Percentiles rank a stretch among this genome's conserved stretches.
Conservation (phyloP, 306 rosid genomes). For the Fagus sylvatica region DNA sequence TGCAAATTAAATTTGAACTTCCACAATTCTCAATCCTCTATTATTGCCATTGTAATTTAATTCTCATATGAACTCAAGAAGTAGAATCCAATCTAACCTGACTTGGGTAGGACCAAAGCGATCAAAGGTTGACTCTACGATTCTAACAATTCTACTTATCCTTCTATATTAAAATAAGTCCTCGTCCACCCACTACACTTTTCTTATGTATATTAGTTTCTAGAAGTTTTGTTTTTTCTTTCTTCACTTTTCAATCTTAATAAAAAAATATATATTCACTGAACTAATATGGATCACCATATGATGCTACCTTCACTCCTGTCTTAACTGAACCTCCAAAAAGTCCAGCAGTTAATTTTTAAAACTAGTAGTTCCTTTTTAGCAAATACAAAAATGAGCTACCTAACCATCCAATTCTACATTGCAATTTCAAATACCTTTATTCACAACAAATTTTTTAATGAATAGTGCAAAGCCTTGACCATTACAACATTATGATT, state of each 20-base stretch:
- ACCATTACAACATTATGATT: no score
- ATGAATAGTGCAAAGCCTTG: no score
- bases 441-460: no score
- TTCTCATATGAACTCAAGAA: background rate
- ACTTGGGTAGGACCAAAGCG: background rate
- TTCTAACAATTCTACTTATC: background rate
- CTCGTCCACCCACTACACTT: background rate
- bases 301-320: background rate
- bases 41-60: background rate
- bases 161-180: background rate
- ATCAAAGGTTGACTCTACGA: background rate
- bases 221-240: background rate
- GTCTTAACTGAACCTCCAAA: no score
- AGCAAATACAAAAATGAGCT: no score
- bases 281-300: background rate
- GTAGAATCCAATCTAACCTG: background rate
- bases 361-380: no score
- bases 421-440: no score
- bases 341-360: no score
- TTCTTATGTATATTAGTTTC: background rate
- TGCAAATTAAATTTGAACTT: background rate
- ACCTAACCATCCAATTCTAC: no score
- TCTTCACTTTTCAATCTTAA: background rate
- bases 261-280: background rate
- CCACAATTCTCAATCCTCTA: background rate